Conservation (phyloP, 495 filamentous ascomycete species). For the Sporormia fimetaria region DNA sequence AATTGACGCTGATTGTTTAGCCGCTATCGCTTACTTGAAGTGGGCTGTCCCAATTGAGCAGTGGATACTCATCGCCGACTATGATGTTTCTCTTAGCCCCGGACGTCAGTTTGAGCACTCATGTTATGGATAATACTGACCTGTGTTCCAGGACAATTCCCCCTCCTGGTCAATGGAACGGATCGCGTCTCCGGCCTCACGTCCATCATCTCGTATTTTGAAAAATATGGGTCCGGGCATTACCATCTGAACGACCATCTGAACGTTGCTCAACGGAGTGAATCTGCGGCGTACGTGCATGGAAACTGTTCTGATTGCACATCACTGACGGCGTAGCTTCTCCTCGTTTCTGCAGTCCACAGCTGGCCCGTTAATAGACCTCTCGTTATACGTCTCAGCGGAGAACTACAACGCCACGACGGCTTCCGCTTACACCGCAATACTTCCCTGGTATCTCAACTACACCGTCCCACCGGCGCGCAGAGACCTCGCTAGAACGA, state of each 20-base stretch:
- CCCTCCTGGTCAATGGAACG: slow-evolving; percentile 54
- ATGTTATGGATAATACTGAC: slow-evolving; percentile 5
- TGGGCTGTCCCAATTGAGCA: slow-evolving; percentile 41
- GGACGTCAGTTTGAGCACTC: slow-evolving; percentile 47
- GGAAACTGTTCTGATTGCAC: background rate
- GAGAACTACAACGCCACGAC: slow-evolving; percentile 67
- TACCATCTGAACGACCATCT: slow-evolving; percentile 47
- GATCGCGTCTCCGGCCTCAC: slow-evolving; percentile 59
- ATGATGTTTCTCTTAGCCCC: slow-evolving; percentile 63
- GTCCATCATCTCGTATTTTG: slow-evolving; percentile 61
- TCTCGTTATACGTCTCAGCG: slow-evolving; percentile 67
- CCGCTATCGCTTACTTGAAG: slow-evolving; percentile 55
- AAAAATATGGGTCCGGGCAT: slow-evolving; percentile 27
- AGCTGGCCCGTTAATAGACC: slow-evolving; percentile 30
- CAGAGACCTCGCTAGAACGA: slow-evolving; percentile 52
- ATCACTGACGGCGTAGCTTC: slow-evolving; percentile 5
- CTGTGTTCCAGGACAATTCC: slow-evolving; percentile 51
- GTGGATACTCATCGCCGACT: slow-evolving; percentile 68
- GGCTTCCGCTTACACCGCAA: slow-evolving; percentile 59
- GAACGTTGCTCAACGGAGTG: slow-evolving; percentile 37
- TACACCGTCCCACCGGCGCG: slow-evolving; percentile 63
- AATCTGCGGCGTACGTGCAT: slow-evolving; percentile 43
- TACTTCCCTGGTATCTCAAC: slow-evolving; percentile 72
- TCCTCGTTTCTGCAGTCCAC: slow-evolving; percentile 23
- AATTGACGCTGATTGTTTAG: slow-evolving; percentile 71